These are phyloP conservation scores for Elaeagnus macrophylla DNA, from an alignment of 306 rosid species.

Conservation along the genomic window DNA sequence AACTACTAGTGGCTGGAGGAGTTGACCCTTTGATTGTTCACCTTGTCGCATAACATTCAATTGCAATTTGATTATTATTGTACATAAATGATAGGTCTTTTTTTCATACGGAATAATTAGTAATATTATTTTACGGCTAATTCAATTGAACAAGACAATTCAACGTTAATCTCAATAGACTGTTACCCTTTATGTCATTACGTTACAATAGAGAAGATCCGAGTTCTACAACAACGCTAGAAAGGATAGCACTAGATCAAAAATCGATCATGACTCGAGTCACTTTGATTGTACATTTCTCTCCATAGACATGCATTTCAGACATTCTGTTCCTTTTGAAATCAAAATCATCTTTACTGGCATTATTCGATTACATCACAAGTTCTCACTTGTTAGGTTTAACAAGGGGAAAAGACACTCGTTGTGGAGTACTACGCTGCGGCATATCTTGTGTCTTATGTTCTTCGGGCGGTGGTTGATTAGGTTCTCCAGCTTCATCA, in stretches of 20 bases:
- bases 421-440: constrained; percentile 38
- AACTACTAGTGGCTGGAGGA: constrained; percentile 42
- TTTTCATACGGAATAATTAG: constrained; percentile 36
- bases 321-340: no score
- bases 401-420: constrained; percentile 56
- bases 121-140: constrained; percentile 24
- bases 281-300: no score
- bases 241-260: no score
- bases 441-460: constrained; percentile 36
- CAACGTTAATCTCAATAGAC: constrained; percentile 26
- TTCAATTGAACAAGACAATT: background rate
- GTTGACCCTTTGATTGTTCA: constrained; percentile 21
- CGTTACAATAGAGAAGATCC: no score
- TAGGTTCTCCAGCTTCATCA: constrained; percentile 29
- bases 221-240: no score
- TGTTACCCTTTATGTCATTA: no score
- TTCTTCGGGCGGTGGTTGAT: constrained; percentile 33
- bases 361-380: background rate
- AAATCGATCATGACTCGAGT: no score
- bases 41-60: constrained; percentile 7
- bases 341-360: background rate
- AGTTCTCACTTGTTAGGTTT: constrained; percentile 36
- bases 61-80: constrained; percentile 14
- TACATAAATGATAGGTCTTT: constrained; percentile 19
- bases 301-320: no score